These are phyloP conservation scores for Davidsoniella neocaledoniae DNA, from an alignment of 2,329 filamentous ascomycete species.

Conservation along the genomic window DNA sequence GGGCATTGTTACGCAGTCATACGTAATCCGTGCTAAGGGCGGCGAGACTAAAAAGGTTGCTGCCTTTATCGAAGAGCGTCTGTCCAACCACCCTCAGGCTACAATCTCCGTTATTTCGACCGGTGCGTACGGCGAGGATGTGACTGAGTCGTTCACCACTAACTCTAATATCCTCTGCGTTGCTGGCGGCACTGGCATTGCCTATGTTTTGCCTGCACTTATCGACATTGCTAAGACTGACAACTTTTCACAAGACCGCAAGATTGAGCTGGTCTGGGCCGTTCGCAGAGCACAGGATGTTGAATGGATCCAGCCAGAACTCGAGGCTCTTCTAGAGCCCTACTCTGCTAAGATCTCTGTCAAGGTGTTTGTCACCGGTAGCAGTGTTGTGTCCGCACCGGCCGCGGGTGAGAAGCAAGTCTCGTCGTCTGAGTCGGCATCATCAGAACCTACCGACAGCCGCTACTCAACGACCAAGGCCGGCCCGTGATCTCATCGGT, in stretches of 20 bases:
- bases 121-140: slow-evolving; percentile 44
- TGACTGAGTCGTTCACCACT: slow-evolving; percentile 24
- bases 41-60: slow-evolving; percentile 44
- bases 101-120: slow-evolving; percentile 36
- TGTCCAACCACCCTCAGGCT: slow-evolving; percentile 14
- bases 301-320: slow-evolving; percentile 41
- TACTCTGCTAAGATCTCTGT: slow-evolving; percentile 28
- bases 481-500: slow-evolving; percentile 28
- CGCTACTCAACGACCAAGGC: slow-evolving; percentile 16
- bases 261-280: slow-evolving; percentile 48
- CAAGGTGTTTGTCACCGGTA: slow-evolving; percentile 42
- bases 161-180: slow-evolving; percentile 25
- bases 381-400: slow-evolving; percentile 16
- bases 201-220: slow-evolving; percentile 24
- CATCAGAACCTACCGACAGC: slow-evolving; percentile 8
- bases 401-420: slow-evolving; percentile 13
- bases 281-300: slow-evolving; percentile 37
- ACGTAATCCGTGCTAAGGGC: slow-evolving; percentile 38
- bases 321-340: slow-evolving; percentile 30
- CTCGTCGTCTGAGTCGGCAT: slow-evolving; percentile 17
- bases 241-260: slow-evolving; percentile 30
- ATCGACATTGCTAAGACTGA: slow-evolving; percentile 22
- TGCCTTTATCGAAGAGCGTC: slow-evolving; percentile 24
- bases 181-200: slow-evolving; percentile 25
- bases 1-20: slow-evolving; percentile 31